These are phyloP conservation scores for Actinomortierella ambigua DNA, from an alignment of 371 early-diverging fungal genomes.

Conservation along the genomic window DNA sequence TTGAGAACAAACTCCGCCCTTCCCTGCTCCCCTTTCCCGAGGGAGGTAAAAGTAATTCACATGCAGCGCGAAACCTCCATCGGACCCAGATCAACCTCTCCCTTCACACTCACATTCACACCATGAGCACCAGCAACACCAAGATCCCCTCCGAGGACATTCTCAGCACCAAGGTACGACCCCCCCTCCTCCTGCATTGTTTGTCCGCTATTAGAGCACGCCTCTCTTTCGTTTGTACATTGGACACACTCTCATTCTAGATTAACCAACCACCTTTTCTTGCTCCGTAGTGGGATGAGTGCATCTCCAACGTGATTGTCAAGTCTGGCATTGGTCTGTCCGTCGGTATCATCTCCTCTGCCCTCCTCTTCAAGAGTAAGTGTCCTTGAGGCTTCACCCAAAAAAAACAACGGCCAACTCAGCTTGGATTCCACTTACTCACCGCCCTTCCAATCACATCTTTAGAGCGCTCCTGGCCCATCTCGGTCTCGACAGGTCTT, in stretches of 20 bases:
- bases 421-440: background rate
- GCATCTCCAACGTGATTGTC: slow-evolving; percentile 84
- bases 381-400: slow-evolving; percentile 8
- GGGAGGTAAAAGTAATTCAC: too few relatives aligned
- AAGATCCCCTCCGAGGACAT: slow-evolving; percentile 41
- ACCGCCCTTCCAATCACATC: background rate
- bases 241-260: background rate
- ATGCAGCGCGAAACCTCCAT: too few relatives aligned
- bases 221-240: background rate
- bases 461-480: slow-evolving; percentile 88
- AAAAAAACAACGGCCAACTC: slow-evolving; percentile 2
- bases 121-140: slow-evolving; percentile 14
- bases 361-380: slow-evolving; percentile 88
- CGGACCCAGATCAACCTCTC: too few relatives aligned
- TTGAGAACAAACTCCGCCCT: too few relatives aligned
- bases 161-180: slow-evolving; percentile 38
- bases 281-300: slow-evolving; percentile 90
- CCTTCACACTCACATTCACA: too few relatives aligned
- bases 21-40: too few relatives aligned
- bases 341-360: slow-evolving; percentile 87
- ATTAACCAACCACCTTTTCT: background rate
- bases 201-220: background rate
- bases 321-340: slow-evolving; percentile 88
- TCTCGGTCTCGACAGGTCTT: slow-evolving; percentile 86
- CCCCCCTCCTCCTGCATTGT: background rate